Percentiles rank a stretch among this genome's conserved stretches.
Evolutionary conservation across 2,329 filamentous ascomycete genomes (phyloP).

Genomic region (Ophiostoma australiae): DNA sequence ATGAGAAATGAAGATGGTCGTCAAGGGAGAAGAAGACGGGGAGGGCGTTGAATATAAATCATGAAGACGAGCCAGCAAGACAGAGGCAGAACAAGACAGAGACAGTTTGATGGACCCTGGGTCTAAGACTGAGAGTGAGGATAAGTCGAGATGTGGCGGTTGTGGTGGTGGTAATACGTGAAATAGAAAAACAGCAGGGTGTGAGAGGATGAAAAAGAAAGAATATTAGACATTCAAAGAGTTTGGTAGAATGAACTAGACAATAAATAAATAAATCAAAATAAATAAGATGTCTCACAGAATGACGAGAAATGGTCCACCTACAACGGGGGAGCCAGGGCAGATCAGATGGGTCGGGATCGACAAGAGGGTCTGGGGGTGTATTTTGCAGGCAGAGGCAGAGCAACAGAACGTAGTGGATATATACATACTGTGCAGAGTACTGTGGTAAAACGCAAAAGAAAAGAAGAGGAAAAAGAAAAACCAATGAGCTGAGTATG

Average conservation of each 20-base stretch:
- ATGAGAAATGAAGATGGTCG: slow-evolving; percentile 22
- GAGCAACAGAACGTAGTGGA: too few relatives aligned
- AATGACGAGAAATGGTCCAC: slow-evolving; percentile 19
- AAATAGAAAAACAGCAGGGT: slow-evolving; percentile 18
- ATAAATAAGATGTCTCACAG: background rate
- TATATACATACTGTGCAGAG: too few relatives aligned
- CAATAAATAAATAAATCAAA: slow-evolving; percentile 6
- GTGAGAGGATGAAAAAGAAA: slow-evolving; percentile 23
- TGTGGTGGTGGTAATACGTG: background rate
- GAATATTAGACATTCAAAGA: slow-evolving; percentile 3
- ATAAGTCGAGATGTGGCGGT: background rate
- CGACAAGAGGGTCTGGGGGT: slow-evolving; percentile 18
- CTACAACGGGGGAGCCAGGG: slow-evolving; percentile 15
- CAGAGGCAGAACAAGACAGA: slow-evolving; percentile 13
- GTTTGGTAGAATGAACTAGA: background rate
- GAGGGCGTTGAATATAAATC: slow-evolving; percentile 23
- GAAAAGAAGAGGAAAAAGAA: background rate
- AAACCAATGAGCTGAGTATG: background rate
- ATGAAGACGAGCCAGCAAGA: slow-evolving; percentile 14
- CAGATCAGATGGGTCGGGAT: slow-evolving; percentile 25
- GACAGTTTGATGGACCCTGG: background rate
- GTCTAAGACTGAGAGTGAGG: slow-evolving; percentile 3
- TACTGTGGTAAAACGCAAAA: background rate
- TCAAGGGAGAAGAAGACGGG: slow-evolving; percentile 18
- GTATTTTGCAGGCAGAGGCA: background rate